A percentile compares a stretch with the other conserved stretches of the same genome.
Conservation (phyloP, 1,139 yeast species). For the Lodderomyces oxycetoniae region DNA sequence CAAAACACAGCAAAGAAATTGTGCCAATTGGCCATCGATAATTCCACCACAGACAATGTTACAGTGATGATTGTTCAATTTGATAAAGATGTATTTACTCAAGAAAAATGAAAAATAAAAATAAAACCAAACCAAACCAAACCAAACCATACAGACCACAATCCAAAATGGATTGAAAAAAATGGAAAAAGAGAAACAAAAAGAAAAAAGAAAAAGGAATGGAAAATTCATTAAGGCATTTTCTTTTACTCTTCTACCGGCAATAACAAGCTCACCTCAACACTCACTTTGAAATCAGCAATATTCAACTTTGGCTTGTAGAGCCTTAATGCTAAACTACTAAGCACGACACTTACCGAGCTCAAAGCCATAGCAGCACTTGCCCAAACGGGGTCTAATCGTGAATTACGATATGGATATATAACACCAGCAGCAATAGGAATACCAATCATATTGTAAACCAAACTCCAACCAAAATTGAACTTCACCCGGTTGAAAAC, state of each 20-base stretch:
- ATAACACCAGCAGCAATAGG: slow-evolving; percentile 65
- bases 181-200: too few species aligned
- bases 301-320: slow-evolving; percentile 36
- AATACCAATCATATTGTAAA: slow-evolving; percentile 30
- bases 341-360: slow-evolving; percentile 52
- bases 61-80: slow-evolving; percentile 84
- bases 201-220: too few species aligned
- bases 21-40: slow-evolving; percentile 72
- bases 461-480: slow-evolving; percentile 39
- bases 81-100: slow-evolving; percentile 40
- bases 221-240: too few species aligned
- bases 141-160: background rate
- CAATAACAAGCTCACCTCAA: slow-evolving; percentile 4
- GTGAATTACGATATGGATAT: slow-evolving; percentile 48
- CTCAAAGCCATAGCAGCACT: slow-evolving; percentile 66
- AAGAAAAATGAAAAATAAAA: slow-evolving; percentile 1
- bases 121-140: background rate
- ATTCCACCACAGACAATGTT: slow-evolving; percentile 84
- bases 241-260: slow-evolving; percentile 7
- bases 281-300: slow-evolving; percentile 14
- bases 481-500: slow-evolving; percentile 53
- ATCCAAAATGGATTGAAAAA: too few species aligned
- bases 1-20: slow-evolving; percentile 63
- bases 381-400: slow-evolving; percentile 61
- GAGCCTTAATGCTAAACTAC: slow-evolving; percentile 49